phyloP scores from a whole-genome alignment of 345 rosid genomes.

The Melaleuca quinquenervia region DNA sequence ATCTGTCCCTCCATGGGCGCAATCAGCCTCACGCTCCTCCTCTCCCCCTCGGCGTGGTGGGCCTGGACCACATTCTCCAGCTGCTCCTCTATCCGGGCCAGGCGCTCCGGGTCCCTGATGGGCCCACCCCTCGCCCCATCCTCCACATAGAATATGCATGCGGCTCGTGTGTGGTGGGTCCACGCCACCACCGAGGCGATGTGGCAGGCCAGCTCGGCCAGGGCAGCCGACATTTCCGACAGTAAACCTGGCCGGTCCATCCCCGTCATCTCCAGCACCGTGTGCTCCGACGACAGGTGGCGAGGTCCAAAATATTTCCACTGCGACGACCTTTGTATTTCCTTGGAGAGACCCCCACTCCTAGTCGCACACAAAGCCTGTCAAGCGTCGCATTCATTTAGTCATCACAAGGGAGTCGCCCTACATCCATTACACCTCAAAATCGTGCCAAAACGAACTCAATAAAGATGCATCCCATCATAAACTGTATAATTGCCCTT shows the following conservation, averaged over 20 bases:
- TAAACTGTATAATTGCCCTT: not conserved
- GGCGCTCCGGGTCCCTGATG: conserved; percentile 24
- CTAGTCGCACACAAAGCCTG: conserved; percentile 64
- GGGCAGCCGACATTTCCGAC: conserved; percentile 70
- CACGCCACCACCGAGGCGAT: conserved; percentile 61
- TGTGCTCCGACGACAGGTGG: conserved; percentile 52
- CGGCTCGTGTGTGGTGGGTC: conserved; percentile 70
- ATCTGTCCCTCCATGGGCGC: conserved; percentile 36
- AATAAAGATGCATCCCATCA: not conserved
- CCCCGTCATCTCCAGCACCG: conserved; percentile 67
- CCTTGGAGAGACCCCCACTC: conserved; percentile 22
- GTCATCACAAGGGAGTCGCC: not conserved
- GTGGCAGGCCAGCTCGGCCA: conserved; percentile 54
- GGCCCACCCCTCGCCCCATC: conserved; percentile 51
- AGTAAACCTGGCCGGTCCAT: conserved; percentile 68
- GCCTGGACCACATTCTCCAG: conserved; percentile 55
- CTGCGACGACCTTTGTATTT: not conserved
- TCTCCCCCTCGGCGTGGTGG: conserved; percentile 44
- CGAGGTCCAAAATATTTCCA: conserved; percentile 28
- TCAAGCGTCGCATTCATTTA: not conserved
- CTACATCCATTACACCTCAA: not conserved
- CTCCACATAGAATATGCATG: conserved; percentile 61
- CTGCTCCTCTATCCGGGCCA: conserved; percentile 44
- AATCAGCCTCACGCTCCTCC: conserved; percentile 38
- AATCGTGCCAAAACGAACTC: not conserved